A percentile compares a stretch with the other conserved stretches of the same genome.
Evolutionary conservation across 1,284 basidiomycete species (phyloP).

Genomic region (Apiotrichum gracile): DNA sequence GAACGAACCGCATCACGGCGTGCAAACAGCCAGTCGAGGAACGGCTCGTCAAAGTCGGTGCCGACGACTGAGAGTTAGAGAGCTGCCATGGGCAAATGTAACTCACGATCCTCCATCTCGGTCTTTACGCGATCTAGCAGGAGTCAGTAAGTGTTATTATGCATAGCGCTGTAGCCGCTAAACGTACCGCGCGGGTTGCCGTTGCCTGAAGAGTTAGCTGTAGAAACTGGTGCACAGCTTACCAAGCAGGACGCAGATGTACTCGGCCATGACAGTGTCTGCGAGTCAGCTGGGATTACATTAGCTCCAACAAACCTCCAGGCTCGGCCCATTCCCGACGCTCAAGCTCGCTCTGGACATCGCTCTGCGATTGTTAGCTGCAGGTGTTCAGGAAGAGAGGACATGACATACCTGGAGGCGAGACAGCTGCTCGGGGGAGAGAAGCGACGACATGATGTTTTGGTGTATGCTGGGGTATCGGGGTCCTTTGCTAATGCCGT

Average conservation of each 20-base stretch:
- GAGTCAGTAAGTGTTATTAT: slow-evolving; percentile 6
- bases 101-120: slow-evolving; percentile 40
- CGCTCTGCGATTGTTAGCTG: slow-evolving; percentile 20
- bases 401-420: slow-evolving; percentile 6
- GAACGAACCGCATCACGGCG: slow-evolving; percentile 11
- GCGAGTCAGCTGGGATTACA: not conserved
- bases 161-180: not conserved
- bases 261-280: slow-evolving; percentile 46
- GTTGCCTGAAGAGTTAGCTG: slow-evolving; percentile 25
- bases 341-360: slow-evolving; percentile 40
- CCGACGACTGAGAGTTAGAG: slow-evolving; percentile 22
- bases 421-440: slow-evolving; percentile 3
- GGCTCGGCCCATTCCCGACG: slow-evolving; percentile 43
- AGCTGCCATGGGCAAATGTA: not conserved
- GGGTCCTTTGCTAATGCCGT: not conserved
- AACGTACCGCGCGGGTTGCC: slow-evolving; percentile 33
- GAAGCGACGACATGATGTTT: slow-evolving; percentile 4
- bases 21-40: slow-evolving; percentile 41
- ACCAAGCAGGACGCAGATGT: slow-evolving; percentile 42
- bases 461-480: not conserved
- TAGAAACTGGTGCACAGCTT: slow-evolving; percentile 7
- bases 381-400: too few relatives aligned
- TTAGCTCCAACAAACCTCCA: slow-evolving; percentile 21
- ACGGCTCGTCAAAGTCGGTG: slow-evolving; percentile 31
- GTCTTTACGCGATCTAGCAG: slow-evolving; percentile 31